Evolutionary conservation across 2,329 filamentous ascomycete genomes (phyloP).

Genomic region (Sporothrix mexicana): DNA sequence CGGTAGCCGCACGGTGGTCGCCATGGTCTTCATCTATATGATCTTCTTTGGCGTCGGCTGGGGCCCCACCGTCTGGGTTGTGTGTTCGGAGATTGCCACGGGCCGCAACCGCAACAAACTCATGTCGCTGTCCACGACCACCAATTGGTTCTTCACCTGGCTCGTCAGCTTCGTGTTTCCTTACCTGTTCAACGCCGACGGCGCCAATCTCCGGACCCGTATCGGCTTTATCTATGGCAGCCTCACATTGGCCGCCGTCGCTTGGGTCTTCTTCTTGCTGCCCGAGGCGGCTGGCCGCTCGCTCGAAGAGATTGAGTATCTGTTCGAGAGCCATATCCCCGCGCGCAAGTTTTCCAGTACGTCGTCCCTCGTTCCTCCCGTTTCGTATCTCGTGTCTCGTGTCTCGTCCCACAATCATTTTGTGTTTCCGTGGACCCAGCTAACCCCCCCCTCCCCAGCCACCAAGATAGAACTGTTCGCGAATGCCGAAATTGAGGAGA

Average conservation of each 20-base stretch:
- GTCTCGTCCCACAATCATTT: no score
- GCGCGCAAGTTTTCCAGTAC: slow-evolving; percentile 18
- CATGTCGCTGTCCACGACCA: background rate
- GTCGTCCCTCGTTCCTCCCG: no score
- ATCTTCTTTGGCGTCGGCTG: slow-evolving; percentile 18
- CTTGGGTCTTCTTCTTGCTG: slow-evolving; percentile 1
- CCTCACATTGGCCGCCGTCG: background rate
- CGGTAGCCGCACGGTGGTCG: slow-evolving; percentile 6
- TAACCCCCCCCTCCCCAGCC: no score
- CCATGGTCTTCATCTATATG: slow-evolving; percentile 21
- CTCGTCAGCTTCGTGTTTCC: slow-evolving; percentile 13
- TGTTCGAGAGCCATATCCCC: background rate
- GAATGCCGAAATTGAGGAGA: no score
- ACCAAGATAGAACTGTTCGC: no score
- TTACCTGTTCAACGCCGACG: slow-evolving; percentile 22
- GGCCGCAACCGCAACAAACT: slow-evolving; percentile 16
- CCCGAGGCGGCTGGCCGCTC: slow-evolving; percentile 13
- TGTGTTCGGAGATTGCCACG: slow-evolving; percentile 8
- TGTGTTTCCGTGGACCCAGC: no score
- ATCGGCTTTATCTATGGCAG: slow-evolving; percentile 17
- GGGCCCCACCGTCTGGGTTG: background rate
- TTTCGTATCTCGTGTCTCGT: no score
- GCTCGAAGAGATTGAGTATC: slow-evolving; percentile 18
- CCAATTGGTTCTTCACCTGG: slow-evolving; percentile 11
- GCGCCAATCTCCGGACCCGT: background rate